phyloP scores from a whole-genome alignment of 352 stramenopile species.

The Blastocystis sp. region DNA sequence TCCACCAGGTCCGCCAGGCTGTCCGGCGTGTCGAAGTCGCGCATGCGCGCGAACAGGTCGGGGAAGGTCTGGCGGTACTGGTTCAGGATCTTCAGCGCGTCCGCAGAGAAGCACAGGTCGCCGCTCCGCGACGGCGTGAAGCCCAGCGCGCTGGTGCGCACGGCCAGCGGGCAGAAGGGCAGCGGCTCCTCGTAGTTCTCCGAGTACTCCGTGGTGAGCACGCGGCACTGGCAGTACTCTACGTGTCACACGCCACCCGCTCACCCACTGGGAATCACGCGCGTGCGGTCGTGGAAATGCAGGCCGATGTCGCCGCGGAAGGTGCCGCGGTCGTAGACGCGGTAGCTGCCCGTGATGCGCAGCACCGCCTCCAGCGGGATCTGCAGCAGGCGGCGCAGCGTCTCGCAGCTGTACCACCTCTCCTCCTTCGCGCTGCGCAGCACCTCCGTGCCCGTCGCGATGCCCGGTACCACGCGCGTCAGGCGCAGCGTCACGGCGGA shows the following conservation, averaged over 20 bases:
- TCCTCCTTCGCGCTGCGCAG: conserved; percentile 87
- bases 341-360: conserved; percentile 87
- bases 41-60: conserved; percentile 83
- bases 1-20: conserved; percentile 80
- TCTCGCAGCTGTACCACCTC: conserved; percentile 79
- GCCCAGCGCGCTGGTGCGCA: conserved; percentile 80
- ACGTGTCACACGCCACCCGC: neutral
- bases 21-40: conserved; percentile 81
- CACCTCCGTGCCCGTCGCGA: conserved; percentile 81
- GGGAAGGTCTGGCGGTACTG: conserved; percentile 89
- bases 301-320: conserved; percentile 75
- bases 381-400: conserved; percentile 84
- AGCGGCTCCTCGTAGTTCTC: conserved; percentile 73
- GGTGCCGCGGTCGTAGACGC: conserved; percentile 86
- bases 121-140: conserved; percentile 73
- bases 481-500: conserved; percentile 70
- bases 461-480: neutral
- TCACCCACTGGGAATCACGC: conserved; percentile 3
- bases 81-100: conserved; percentile 86
- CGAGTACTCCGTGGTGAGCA: conserved; percentile 82
- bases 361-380: conserved; percentile 87
- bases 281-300: conserved; percentile 74
- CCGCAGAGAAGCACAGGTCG: conserved; percentile 90
- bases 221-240: conserved; percentile 78
- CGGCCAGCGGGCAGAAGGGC: conserved; percentile 84